These are phyloP conservation scores for Arctostaphylos glauca DNA, from an alignment of 148 eudicot genomes.

Conservation along the genomic window DNA sequence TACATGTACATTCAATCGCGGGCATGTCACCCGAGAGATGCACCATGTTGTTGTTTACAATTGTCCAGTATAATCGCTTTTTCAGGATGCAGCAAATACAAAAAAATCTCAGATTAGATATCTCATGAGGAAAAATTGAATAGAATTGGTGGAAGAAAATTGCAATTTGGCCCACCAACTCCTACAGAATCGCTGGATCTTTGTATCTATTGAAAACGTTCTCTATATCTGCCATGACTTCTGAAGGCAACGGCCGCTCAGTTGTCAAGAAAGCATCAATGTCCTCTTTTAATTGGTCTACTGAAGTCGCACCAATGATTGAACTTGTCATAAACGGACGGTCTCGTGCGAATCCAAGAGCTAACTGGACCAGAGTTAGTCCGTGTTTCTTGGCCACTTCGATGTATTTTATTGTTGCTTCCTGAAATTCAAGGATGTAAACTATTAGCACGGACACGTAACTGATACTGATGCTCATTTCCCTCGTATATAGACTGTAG, in stretches of 20 bases:
- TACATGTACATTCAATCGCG: background rate
- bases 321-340: conserved; percentile 86
- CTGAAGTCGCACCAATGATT: conserved; percentile 83
- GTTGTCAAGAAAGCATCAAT: conserved; percentile 68
- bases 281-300: conserved; percentile 81
- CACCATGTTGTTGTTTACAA: background rate
- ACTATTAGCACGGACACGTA: background rate
- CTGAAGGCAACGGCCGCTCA: conserved; percentile 62
- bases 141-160: background rate
- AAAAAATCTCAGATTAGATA: background rate
- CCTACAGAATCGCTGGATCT: conserved; percentile 72
- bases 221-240: conserved; percentile 68
- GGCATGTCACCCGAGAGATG: background rate
- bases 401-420: conserved; percentile 67
- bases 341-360: conserved; percentile 81
- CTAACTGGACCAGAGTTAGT: conserved; percentile 65
- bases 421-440: conserved; percentile 45
- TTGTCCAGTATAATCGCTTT: background rate
- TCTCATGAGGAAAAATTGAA: background rate
- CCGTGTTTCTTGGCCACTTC: conserved; percentile 87
- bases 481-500: background rate
- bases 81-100: background rate
- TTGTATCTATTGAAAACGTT: conserved; percentile 73
- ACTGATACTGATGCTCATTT: background rate
- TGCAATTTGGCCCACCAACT: background rate